These are phyloP conservation scores for Melanogaster broomeanus DNA, from an alignment of 768 basidiomycete genomes.

Conservation along the genomic window DNA sequence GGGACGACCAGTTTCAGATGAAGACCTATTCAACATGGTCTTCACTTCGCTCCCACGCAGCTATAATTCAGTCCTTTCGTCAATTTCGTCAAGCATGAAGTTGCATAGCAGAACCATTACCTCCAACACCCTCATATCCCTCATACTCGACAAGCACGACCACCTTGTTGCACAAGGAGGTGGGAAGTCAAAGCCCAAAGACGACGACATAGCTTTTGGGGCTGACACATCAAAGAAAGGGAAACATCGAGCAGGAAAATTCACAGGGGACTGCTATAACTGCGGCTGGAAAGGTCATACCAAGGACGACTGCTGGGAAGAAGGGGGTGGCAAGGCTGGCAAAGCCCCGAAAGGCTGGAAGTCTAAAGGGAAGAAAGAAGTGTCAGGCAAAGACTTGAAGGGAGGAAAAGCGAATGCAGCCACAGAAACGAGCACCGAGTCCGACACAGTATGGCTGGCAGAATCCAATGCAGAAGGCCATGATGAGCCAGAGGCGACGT, in stretches of 20 bases:
- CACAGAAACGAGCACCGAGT: not conserved
- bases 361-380: too few species aligned
- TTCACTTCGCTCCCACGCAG: not conserved
- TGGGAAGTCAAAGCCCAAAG: not conserved
- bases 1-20: slow-evolving; percentile 14
- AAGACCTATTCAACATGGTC: slow-evolving; percentile 1
- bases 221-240: not conserved
- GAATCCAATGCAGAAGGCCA: too few species aligned
- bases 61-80: not conserved
- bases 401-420: too few species aligned
- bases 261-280: not conserved
- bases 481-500: too few species aligned
- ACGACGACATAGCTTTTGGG: slow-evolving; percentile 2
- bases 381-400: too few species aligned
- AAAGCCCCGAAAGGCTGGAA: too few species aligned
- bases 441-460: too few species aligned
- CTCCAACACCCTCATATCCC: not conserved
- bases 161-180: not conserved
- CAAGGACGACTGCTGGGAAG: slow-evolving; percentile 7
- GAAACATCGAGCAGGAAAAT: not conserved
- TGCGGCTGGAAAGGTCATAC: slow-evolving; percentile 6
- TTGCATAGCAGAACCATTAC: not conserved
- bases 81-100: not conserved
- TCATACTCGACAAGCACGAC: too few species aligned
- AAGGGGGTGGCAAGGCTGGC: not conserved